Conservation (phyloP, 2,329 filamentous ascomycete species). For the Exophiala viscosa region DNA sequence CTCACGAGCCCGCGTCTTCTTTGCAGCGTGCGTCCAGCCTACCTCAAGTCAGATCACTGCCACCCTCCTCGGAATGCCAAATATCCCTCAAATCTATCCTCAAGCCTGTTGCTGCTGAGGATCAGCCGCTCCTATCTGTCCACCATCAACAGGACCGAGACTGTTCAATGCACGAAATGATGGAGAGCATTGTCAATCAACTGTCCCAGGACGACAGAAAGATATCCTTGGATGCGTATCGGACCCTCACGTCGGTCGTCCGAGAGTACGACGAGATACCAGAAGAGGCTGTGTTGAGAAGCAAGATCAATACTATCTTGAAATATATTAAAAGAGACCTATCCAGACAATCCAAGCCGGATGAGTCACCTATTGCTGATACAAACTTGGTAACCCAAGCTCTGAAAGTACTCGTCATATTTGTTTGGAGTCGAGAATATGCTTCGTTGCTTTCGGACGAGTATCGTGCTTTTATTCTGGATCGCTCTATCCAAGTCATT, state of each 20-base stretch:
- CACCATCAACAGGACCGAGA: slow-evolving; percentile 4
- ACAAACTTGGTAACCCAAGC: slow-evolving; percentile 72
- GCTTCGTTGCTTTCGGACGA: slow-evolving; percentile 69
- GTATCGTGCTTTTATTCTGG: slow-evolving; percentile 74
- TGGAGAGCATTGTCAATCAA: slow-evolving; percentile 79
- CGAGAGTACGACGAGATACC: slow-evolving; percentile 80
- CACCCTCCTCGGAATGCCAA: slow-evolving; percentile 50
- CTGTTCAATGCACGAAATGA: slow-evolving; percentile 36
- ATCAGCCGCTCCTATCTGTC: slow-evolving; percentile 16
- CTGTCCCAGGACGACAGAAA: slow-evolving; percentile 70
- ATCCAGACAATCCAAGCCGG: slow-evolving; percentile 13
- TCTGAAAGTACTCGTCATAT: slow-evolving; percentile 69
- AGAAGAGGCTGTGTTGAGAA: slow-evolving; percentile 65
- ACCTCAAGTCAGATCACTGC: slow-evolving; percentile 38
- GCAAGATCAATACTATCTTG: slow-evolving; percentile 72
- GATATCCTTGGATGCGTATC: slow-evolving; percentile 79
- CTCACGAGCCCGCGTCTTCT: slow-evolving; percentile 28
- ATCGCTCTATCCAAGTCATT: slow-evolving; percentile 72
- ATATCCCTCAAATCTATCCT: slow-evolving; percentile 69
- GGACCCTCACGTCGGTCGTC: slow-evolving; percentile 69
- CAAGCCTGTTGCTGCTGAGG: slow-evolving; percentile 56
- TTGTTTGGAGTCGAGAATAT: slow-evolving; percentile 71
- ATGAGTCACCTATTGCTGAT: slow-evolving; percentile 54
- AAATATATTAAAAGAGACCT: slow-evolving; percentile 85
- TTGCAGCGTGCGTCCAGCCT: slow-evolving; percentile 38